Base-by-base conservation (phyloP, 352 stramenopile genomes). In the Plasmopara muralis region DNA sequence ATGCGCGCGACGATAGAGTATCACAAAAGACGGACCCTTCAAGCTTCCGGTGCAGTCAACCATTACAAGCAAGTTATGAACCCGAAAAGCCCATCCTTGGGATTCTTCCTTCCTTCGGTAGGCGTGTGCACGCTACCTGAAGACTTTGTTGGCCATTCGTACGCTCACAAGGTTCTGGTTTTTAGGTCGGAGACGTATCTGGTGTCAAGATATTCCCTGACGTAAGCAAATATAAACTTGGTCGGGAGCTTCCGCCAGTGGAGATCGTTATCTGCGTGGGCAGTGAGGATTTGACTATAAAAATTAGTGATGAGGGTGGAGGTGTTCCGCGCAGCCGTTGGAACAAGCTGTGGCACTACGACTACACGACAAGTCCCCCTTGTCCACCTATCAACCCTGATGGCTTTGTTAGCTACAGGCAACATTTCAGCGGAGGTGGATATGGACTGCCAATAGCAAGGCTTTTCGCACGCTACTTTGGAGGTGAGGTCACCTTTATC, bases 261-360 rank as follows among this genome's bases (percentile, higher is more conserved):
- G 89, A 97, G 57, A 93, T 99, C 18, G 91, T 99, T 20, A 97
- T 99, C 56, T 97, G 93, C 35, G 95, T 99, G 65, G 96, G 96
- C 18, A 88, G 90, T 39, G 89, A 98, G 55, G 81, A 92, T 55
- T 63, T 97, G 15, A 97, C 98, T 2, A 98, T 99, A 60, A 99
- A 99, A 69, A 86, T 99, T 34, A 95, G 80, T 30, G 97, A 99
- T 68, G 95, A 99, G 71, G 97, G 97, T 18, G 97, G 97, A 40
- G 97, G 97, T 43, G 98, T 99, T 60, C 85, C 87, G 10, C 81
- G 97, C 30, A 98, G 85, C 59, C 89, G 98, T 43, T 98, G 98
- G 82, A 85, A 92, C 35, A 94, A 96, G 52, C 92, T 99, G 58
- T 99, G 95, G 93, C 94, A 91, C 46, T 99, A 98, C 62, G 82